Conservation (phyloP, 768 basidiomycete species). For the Collybia mongolica region DNA sequence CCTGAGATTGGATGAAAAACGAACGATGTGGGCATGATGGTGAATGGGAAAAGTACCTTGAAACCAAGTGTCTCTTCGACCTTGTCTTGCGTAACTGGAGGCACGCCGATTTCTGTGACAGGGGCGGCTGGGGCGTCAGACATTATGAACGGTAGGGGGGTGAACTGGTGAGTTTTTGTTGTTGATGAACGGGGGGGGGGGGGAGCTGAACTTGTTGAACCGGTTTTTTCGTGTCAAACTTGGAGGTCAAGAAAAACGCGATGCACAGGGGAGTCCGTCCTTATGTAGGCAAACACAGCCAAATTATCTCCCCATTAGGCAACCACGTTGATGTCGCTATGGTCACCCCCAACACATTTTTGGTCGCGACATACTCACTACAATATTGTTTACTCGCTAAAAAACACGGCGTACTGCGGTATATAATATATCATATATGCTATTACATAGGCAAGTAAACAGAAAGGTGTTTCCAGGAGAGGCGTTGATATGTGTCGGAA, state of each 20-base stretch:
- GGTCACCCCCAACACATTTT: constrained; percentile 26
- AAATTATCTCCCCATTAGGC: constrained; percentile 27
- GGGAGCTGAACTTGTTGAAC: constrained; percentile 72
- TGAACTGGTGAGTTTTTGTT: constrained; percentile 53
- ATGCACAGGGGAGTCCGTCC: constrained; percentile 14
- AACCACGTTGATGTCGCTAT: constrained; percentile 41
- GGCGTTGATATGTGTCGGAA: no score
- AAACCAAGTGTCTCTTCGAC: constrained; percentile 74
- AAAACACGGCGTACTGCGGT: no score
- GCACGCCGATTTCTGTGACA: constrained; percentile 81
- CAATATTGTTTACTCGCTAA: no score
- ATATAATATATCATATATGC: no score
- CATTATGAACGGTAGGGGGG: constrained; percentile 69
- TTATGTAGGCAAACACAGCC: constrained; percentile 41
- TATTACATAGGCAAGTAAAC: no score
- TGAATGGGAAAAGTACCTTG: constrained; percentile 54
- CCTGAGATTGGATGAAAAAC: constrained; percentile 43
- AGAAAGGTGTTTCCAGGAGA: no score
- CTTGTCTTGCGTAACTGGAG: constrained; percentile 71
- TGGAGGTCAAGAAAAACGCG: constrained; percentile 64
- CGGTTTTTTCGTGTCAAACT: constrained; percentile 84
- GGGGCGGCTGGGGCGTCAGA: constrained; percentile 89
- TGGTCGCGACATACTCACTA: no score
- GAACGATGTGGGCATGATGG: constrained; percentile 1
- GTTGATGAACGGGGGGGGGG: constrained; percentile 42